Conservation (phyloP, 495 filamentous ascomycete genomes). For the Jackrogersella minutella region DNA sequence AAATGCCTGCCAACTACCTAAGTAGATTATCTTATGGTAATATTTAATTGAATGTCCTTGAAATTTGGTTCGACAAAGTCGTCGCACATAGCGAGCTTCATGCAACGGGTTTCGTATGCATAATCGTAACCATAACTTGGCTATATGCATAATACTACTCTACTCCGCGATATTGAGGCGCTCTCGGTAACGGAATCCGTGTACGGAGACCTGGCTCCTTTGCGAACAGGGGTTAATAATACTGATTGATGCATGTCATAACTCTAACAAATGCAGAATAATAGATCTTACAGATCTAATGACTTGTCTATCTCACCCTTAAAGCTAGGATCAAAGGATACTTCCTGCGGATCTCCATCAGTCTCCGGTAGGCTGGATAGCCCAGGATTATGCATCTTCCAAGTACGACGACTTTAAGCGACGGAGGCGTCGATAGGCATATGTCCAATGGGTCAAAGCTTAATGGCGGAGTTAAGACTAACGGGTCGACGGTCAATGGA, state of each 20-base stretch:
- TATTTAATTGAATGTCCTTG: no score
- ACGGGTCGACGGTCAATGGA: slow-evolving; percentile 8
- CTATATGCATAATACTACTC: background rate
- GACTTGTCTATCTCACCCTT: background rate
- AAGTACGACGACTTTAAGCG: background rate
- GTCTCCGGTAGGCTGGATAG: background rate
- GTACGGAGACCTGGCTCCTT: background rate
- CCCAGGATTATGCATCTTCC: slow-evolving; percentile 2
- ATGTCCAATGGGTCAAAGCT: background rate
- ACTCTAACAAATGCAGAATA: background rate
- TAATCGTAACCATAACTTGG: no score
- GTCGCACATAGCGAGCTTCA: no score
- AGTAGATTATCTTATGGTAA: no score
- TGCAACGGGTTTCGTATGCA: no score
- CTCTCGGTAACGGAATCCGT: slow-evolving; percentile 25
- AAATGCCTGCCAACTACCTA: no score
- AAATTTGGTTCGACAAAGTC: no score
- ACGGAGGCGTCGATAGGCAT: background rate
- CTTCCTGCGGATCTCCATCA: background rate
- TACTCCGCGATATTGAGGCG: background rate
- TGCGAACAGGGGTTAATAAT: background rate
- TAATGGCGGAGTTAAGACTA: background rate
- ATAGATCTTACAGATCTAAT: slow-evolving; percentile 6
- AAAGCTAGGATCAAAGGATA: background rate
- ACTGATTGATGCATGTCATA: slow-evolving; percentile 1